Conservation (phyloP, 495 filamentous ascomycete genomes). For the Hypomontagnella submonticulosa region DNA sequence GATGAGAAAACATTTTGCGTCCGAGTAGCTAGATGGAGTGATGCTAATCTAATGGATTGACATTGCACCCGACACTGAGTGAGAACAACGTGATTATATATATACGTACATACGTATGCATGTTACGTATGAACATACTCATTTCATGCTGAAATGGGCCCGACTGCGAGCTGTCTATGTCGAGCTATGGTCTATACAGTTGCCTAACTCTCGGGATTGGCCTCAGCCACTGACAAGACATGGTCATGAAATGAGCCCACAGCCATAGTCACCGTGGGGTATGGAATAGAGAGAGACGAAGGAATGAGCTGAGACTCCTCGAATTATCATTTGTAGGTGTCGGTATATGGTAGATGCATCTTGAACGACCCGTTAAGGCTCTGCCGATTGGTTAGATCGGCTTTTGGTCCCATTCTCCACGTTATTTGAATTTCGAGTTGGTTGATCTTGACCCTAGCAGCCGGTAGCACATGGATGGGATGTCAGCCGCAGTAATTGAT, state of each 20-base stretch:
- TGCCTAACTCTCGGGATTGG: slow-evolving; percentile 1
- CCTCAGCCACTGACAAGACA: slow-evolving; percentile 13
- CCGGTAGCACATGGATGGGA: too few relatives aligned
- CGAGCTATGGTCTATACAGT: slow-evolving; percentile 1
- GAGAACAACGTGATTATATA: slow-evolving; percentile 1
- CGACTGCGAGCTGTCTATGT: slow-evolving; percentile 19
- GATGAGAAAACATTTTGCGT: slow-evolving; percentile 18
- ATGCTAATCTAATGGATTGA: slow-evolving; percentile 3
- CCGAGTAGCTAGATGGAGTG: not conserved
- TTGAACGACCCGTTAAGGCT: too few relatives aligned
- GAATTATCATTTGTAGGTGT: slow-evolving; percentile 8
- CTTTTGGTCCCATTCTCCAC: too few relatives aligned
- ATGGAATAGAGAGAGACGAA: slow-evolving; percentile 1
- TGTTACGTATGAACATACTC: not conserved
- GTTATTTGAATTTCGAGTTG: too few relatives aligned
- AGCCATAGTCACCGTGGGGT: not conserved
- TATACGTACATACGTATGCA: slow-evolving; percentile 13
- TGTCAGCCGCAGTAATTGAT: too few relatives aligned
- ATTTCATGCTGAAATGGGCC: slow-evolving; percentile 7
- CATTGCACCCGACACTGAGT: not conserved
- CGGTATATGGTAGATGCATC: not conserved
- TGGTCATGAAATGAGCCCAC: slow-evolving; percentile 3
- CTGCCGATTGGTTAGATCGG: too few relatives aligned
- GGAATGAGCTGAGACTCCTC: slow-evolving; percentile 25
- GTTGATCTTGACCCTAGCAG: too few relatives aligned